Evolutionary conservation across 177 flowering plant species (phyloP), one percentile per base, ranked within the genome.

Genomic region (Vitis hybrid): DNA sequence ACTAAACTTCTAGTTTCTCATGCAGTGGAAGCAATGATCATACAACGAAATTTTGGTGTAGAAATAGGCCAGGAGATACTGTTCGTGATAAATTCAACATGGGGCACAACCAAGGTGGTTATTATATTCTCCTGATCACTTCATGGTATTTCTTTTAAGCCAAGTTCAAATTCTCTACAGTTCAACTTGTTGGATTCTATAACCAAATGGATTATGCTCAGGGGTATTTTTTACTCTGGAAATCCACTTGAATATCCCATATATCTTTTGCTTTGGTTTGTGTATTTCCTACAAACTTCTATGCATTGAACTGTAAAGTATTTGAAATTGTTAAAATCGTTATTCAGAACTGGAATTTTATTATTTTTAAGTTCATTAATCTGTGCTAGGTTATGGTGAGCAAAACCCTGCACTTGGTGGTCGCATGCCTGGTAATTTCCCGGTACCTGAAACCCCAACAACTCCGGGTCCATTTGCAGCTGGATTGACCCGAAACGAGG

Each of bases 11-110:
- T 27, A 30, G 2, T 70, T 75, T 72, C 57, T 76, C 74, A 9
- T 88, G 88, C 95, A 96, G 99, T 81, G 99, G 99, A 58, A 90
- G 98, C 90, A 84, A 90, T 80, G 99, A 93, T 77, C 87, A 92
- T 75, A 88, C 97, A 19, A 96, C 99, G 60, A 93, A 87, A 70
- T 96, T 96, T 76, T 96, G 99, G 99, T 92, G 98, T 85, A 86
- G 99, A 88, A 92, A 96, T 75, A 88, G 99, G 81, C 98, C 99
- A 57, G 99, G 99, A 55, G 99, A 96, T 79, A 84, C 91, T 71
- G 80, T 80, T 40, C 95, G 92, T 60, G 97, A 92, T 75, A 94
- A 87, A 78, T 80, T 82, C 66, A 88, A 63, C 73, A 69, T 65
- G 61, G 92, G 89, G 17, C 87, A 82, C 67, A 85, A 70, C 74